Evolutionary conservation across 768 basidiomycete species (phyloP).

Genomic region (Kwoniella sp.): DNA sequence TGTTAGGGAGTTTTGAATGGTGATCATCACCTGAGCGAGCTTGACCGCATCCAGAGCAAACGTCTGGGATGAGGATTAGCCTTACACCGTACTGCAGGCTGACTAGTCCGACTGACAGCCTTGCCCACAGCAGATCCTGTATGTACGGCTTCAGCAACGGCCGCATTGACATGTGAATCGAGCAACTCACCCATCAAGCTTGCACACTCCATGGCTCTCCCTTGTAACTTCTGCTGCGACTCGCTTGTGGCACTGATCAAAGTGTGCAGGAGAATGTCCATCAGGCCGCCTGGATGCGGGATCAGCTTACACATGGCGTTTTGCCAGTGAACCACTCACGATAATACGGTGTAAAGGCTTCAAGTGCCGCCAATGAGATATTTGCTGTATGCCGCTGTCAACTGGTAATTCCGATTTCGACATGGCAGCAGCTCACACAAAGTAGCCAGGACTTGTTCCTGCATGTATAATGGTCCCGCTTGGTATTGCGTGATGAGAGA

Average conservation of each 20-base stretch:
- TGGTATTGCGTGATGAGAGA: constrained; percentile 52
- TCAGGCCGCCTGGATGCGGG: constrained; percentile 53
- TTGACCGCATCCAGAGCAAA: constrained; percentile 70
- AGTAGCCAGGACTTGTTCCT: constrained; percentile 83
- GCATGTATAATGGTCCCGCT: constrained; percentile 58
- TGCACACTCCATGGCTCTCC: constrained; percentile 86
- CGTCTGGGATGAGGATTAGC: constrained; percentile 49
- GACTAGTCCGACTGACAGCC: constrained; percentile 33
- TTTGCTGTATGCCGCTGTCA: constrained; percentile 55
- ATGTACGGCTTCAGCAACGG: neutral
- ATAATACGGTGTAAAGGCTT: constrained; percentile 57
- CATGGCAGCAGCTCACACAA: constrained; percentile 47
- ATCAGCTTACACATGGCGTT: neutral
- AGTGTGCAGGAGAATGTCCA: constrained; percentile 74
- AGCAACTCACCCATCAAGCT: constrained; percentile 67
- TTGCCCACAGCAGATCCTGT: constrained; percentile 80
- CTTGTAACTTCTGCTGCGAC: constrained; percentile 64
- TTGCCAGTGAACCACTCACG: constrained; percentile 5
- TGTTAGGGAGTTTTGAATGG: constrained; percentile 67
- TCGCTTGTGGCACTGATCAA: constrained; percentile 66
- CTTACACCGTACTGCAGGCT: neutral
- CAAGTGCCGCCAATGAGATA: constrained; percentile 80
- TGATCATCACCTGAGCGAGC: constrained; percentile 67
- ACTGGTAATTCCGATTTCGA: neutral
- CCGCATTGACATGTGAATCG: neutral